Evolutionary conservation across 1,139 yeast species (phyloP).

Genomic region (Lodderomyces orthopsilosis): DNA sequence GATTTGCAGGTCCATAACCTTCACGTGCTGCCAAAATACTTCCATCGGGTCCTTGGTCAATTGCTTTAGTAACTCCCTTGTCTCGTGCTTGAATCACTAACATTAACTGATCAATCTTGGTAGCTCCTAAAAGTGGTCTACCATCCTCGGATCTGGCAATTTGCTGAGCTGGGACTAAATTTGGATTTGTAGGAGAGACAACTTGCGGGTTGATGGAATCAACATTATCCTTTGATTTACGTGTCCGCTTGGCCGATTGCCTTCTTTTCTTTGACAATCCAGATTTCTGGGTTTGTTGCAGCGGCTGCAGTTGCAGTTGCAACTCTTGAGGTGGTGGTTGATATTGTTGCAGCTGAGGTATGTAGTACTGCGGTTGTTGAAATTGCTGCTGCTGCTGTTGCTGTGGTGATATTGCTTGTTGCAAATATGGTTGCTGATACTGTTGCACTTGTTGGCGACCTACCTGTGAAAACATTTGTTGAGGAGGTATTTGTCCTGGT

Average conservation of each 20-base stretch:
- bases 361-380: constrained; percentile 2
- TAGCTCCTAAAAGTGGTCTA: constrained; percentile 74
- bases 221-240: constrained; percentile 5
- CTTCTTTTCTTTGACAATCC: neutral
- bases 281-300: constrained; percentile 1
- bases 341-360: constrained; percentile 7
- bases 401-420: constrained; percentile 1
- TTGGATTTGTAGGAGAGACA: constrained; percentile 8
- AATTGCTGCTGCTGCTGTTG: constrained; percentile 4
- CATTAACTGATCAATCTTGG: constrained; percentile 88
- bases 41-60: constrained; percentile 65
- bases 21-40: constrained; percentile 51
- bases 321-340: constrained; percentile 4
- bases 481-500: constrained; percentile 12
- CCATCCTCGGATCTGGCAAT: constrained; percentile 52
- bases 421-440: constrained; percentile 1
- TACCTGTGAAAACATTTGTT: constrained; percentile 7
- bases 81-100: constrained; percentile 84
- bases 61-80: constrained; percentile 62
- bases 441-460: constrained; percentile 7
- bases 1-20: constrained; percentile 46
- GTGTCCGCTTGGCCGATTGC: constrained; percentile 5
- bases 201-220: neutral
- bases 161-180: constrained; percentile 46
- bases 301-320: constrained; percentile 4